Conservation (phyloP, 176 grass and related monocot species). For the Canna indica region DNA sequence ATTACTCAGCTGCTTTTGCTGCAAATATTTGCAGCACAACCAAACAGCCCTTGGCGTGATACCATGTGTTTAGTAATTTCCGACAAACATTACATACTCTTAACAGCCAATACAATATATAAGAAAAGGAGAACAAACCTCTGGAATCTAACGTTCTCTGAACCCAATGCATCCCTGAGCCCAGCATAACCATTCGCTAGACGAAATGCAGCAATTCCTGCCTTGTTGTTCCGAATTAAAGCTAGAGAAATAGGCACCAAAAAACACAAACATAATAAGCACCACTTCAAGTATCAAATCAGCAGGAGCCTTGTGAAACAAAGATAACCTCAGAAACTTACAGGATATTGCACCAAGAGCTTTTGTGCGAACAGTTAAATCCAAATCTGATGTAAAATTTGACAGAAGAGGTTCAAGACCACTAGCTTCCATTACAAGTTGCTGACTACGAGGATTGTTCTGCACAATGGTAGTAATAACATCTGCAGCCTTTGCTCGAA, state of each 20-base stretch:
- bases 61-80: no score
- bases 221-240: slow-evolving; percentile 77
- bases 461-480: slow-evolving; percentile 87
- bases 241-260: slow-evolving; percentile 38
- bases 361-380: slow-evolving; percentile 73
- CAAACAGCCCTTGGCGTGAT: no score
- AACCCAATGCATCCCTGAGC: slow-evolving; percentile 62
- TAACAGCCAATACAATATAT: no score
- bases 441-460: slow-evolving; percentile 87
- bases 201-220: slow-evolving; percentile 61
- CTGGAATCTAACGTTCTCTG: slow-evolving; percentile 63
- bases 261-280: slow-evolving; percentile 9
- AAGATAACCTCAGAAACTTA: slow-evolving; percentile 26
- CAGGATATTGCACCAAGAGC: slow-evolving; percentile 85
- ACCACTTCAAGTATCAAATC: neutral
- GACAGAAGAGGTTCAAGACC: slow-evolving; percentile 74
- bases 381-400: slow-evolving; percentile 81
- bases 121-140: slow-evolving; percentile 36
- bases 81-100: no score
- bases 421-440: slow-evolving; percentile 89
- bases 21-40: no score
- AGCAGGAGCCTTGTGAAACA: neutral
- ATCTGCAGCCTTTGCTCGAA: slow-evolving; percentile 84
- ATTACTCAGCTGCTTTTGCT: no score
- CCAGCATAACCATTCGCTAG: slow-evolving; percentile 73